Evolutionary conservation across 768 basidiomycete species (phyloP).

Genomic region (Lactarius evosmus): DNA sequence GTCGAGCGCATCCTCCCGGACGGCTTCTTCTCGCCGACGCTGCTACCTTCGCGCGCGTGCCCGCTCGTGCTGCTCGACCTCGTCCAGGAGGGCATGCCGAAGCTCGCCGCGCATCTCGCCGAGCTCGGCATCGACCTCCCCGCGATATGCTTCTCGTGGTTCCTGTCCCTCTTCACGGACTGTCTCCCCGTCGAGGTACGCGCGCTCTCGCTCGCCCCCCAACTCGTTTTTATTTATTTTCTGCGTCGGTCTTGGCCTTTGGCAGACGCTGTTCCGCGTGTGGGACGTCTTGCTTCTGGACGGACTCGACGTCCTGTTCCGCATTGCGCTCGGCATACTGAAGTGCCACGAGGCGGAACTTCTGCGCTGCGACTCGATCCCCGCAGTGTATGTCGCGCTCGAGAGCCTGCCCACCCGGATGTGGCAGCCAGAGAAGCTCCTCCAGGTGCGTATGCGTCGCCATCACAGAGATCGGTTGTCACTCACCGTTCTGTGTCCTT

Average conservation of each 20-base stretch:
- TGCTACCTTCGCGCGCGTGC: conserved; percentile 91
- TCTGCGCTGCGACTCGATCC: conserved; percentile 76
- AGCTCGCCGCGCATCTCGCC: conserved; percentile 69
- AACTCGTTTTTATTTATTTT: background rate
- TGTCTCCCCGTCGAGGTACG: conserved; percentile 91
- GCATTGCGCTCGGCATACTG: conserved; percentile 85
- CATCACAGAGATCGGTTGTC: background rate
- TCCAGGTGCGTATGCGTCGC: conserved; percentile 58
- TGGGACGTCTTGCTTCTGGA: conserved; percentile 97
- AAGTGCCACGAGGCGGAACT: conserved; percentile 82
- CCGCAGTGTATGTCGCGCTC: conserved; percentile 84
- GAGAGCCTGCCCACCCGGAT: conserved; percentile 88
- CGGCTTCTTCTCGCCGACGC: conserved; percentile 89
- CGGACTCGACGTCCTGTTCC: conserved; percentile 86
- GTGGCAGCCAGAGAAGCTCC: conserved; percentile 89
- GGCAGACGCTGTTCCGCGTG: conserved; percentile 85
- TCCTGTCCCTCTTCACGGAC: conserved; percentile 92
- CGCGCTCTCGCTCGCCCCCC: conserved; percentile 3
- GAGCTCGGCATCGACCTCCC: conserved; percentile 85
- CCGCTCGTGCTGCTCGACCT: conserved; percentile 88
- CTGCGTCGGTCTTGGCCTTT: no score
- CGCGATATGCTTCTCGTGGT: conserved; percentile 98
- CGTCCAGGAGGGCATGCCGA: conserved; percentile 72
- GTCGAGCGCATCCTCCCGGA: conserved; percentile 86
- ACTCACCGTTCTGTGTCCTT: background rate